These are phyloP conservation scores for Colletotrichum sp. DNA, from an alignment of 2,329 filamentous ascomycete species.

Conservation along the genomic window DNA sequence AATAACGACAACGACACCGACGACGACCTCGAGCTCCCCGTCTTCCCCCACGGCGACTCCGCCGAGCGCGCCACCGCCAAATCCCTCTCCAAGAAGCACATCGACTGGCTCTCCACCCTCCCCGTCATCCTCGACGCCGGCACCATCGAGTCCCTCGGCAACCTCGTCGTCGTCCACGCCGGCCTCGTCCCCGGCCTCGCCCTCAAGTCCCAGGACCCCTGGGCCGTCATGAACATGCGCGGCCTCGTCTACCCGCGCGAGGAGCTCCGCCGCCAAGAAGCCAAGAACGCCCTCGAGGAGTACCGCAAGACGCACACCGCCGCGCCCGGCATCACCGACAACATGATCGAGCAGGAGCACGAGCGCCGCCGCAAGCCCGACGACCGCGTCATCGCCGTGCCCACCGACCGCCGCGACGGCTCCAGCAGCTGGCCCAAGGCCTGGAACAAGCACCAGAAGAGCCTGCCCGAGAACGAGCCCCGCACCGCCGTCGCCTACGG, in stretches of 20 bases:
- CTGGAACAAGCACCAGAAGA: constrained; percentile 60
- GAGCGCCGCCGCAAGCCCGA: constrained; percentile 15
- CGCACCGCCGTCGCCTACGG: constrained; percentile 80
- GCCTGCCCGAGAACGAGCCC: constrained; percentile 35
- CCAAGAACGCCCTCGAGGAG: constrained; percentile 21
- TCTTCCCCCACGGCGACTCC: constrained; percentile 38
- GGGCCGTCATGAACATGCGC: constrained; percentile 91
- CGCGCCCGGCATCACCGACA: constrained; percentile 16
- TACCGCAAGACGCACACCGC: constrained; percentile 16
- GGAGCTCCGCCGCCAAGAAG: constrained; percentile 42
- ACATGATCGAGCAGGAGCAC: constrained; percentile 21
- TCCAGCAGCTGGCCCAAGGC: constrained; percentile 68
- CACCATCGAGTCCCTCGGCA: constrained; percentile 50
- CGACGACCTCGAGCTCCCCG: constrained; percentile 22
- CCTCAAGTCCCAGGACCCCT: constrained; percentile 75
- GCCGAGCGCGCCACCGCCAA: constrained; percentile 61
- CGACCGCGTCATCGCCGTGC: constrained; percentile 37
- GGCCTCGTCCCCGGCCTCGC: constrained; percentile 80
- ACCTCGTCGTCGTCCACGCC: constrained; percentile 80
- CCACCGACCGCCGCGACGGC: constrained; percentile 53
- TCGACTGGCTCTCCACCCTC: constrained; percentile 71
- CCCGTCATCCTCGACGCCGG: constrained; percentile 82
- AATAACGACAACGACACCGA: constrained; percentile 25
- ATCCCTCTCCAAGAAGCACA: constrained; percentile 60
- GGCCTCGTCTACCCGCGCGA: constrained; percentile 66